Evolutionary conservation across 305 asterid genomes (phyloP), one percentile per base, ranked within the genome.

Genomic region (Ruellia speciosa): DNA sequence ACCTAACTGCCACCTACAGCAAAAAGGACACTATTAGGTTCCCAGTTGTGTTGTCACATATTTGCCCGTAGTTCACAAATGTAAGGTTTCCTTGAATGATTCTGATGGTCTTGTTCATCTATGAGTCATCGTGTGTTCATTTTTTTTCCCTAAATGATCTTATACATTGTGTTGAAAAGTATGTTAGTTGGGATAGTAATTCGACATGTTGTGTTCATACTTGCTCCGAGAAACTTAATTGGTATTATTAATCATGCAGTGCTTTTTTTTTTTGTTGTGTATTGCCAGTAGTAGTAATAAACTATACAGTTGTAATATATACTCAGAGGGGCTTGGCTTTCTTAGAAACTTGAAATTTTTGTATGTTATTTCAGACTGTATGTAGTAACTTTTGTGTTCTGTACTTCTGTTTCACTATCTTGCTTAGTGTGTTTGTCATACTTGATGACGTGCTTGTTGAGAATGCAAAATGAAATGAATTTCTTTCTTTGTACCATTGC

Each of bases 11-110:
- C n/a, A 9, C 49, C 34, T 14, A 52, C 51, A 40, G 58, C 39
- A 18, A 56, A 18, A 56, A 20, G 18, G 47, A 3, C 5, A 3
- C 49, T 14, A 34, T 47, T 43, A 18, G 34, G 18, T 57, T 49
- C 11, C 19, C 40, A 16, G 47, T 45, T 45, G 43, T 39, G 50
- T 61, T 53, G 18, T 34, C 2, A 34, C 15, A 49, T 19, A 43
- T 3, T 45, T 31, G 14, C 17, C 60, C 7, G 17, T 58, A 62
- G 67, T 58, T 43, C 39, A 20, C 40, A 67, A 14, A 11, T 14
- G 63, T 45, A 17, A 45, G 62, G 54, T 55, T 71, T 58, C 49
- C 39, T 28, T 34, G 31, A 65, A 56, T 37, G 64, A 60, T 59
- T 65, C 41, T 47, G 41, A 63, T 49, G 61, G 39, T 52, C 54